Evolutionary conservation across 1,139 yeast species (phyloP).

Genomic region (Yamadazyma membranifaciens): DNA sequence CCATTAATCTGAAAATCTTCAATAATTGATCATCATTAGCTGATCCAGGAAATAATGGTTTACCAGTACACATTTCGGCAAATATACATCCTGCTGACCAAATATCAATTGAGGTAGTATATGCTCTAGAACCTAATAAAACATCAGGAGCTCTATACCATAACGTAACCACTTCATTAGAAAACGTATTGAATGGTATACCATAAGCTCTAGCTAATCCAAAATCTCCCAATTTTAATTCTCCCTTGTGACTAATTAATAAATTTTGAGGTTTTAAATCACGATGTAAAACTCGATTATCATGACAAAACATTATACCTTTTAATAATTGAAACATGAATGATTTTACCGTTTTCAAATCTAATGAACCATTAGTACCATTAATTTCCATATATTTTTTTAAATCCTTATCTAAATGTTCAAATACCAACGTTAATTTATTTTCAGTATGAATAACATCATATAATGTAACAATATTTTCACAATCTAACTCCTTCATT

Average conservation of each 20-base stretch:
- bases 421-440: constrained; percentile 89
- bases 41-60: constrained; percentile 93
- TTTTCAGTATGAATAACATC: constrained; percentile 97
- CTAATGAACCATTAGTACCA: constrained; percentile 81
- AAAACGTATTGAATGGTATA: constrained; percentile 94
- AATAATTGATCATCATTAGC: constrained; percentile 93
- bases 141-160: constrained; percentile 99
- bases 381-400: constrained; percentile 91
- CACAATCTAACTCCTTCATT: constrained; percentile 95
- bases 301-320: constrained; percentile 94
- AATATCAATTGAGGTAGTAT: constrained; percentile 94
- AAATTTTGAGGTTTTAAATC: constrained; percentile 95
- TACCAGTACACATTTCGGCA: constrained; percentile 98
- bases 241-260: constrained; percentile 84
- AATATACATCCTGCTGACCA: constrained; percentile 99
- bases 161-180: constrained; percentile 94
- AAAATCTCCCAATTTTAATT: constrained; percentile 92
- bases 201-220: constrained; percentile 98
- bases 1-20: constrained; percentile 88
- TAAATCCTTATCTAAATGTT: constrained; percentile 89
- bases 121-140: constrained; percentile 88
- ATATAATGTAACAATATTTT: constrained; percentile 86
- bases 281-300: constrained; percentile 89
- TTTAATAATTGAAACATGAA: constrained; percentile 90
- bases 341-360: constrained; percentile 75